Evolutionary conservation across 768 basidiomycete species (phyloP), one percentile per base, ranked within the genome.

Genomic region (Artomyces pyxidatus): DNA sequence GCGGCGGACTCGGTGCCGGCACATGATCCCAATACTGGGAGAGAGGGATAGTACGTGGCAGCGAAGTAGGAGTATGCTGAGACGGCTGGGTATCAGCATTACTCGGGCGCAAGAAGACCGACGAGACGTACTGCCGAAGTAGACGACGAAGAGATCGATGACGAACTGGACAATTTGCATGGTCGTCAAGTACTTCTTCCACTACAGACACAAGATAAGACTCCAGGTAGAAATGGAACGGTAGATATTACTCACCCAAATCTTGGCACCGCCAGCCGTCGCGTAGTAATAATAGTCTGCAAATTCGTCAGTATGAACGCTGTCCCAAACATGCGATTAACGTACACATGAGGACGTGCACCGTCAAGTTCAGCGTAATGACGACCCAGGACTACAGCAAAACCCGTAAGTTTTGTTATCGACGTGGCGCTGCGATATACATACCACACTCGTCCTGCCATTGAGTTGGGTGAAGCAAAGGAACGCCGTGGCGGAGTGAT

Each of bases 231-330:
- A 14, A 21, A 19, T 14, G 14, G 3, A 14, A 4, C 8, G 23
- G 23, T 27, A n/a, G 4, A 10, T 21, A 10, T 5, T 17, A 64
- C 75, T 46, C 68, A 93, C 92, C 93, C 96, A 98, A 69, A 98
- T 91, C 71, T 76, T 89, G 62, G 86, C 87, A 54, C 96, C 96
- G 61, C 95, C 92, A 44, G 96, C 93, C 44, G 96, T 97, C 22
- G 93, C 93, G 69, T 87, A 98, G 72, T 99, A 99, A 71, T 99
- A 99, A 68, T 98, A 99, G 72, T 99, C 93, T 94, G 60, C 6
- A 45, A 42, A 29, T 17, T 28, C 41, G 30, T 57, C 51, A 22
- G 35, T 22, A 32, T 42, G 40, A 10, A 43, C 21, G 6, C 30
- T 17, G 27, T 38, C 17, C 10, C 25, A 25, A n/a, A 19, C 35